Conservation (phyloP, 1,139 yeast genomes). For the Yamadazyma buinensis region DNA sequence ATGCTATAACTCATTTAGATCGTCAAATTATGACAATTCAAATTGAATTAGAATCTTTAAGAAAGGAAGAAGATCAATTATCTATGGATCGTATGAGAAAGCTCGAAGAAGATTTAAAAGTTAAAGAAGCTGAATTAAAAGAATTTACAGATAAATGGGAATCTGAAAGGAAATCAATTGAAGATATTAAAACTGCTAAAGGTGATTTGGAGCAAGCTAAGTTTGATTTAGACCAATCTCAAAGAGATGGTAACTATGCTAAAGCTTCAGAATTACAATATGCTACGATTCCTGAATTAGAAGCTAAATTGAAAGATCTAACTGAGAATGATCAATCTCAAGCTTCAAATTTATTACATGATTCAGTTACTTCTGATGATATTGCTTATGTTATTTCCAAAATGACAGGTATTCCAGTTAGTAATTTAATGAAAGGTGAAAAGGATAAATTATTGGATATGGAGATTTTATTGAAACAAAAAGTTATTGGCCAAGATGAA, state of each 20-base stretch:
- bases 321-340: constrained; percentile 38
- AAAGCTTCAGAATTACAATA: constrained; percentile 88
- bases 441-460: constrained; percentile 83
- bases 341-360: constrained; percentile 59
- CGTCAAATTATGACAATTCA: constrained; percentile 90
- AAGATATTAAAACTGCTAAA: constrained; percentile 72
- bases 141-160: constrained; percentile 86
- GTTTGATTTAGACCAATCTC: constrained; percentile 75
- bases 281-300: constrained; percentile 76
- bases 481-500: constrained; percentile 94
- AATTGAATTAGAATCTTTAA: constrained; percentile 87
- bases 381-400: constrained; percentile 87
- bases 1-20: constrained; percentile 85
- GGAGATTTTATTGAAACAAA: constrained; percentile 72
- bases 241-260: constrained; percentile 81
- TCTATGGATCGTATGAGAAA: constrained; percentile 69
- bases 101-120: constrained; percentile 61
- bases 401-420: constrained; percentile 96
- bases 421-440: constrained; percentile 88
- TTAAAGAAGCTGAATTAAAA: constrained; percentile 59
- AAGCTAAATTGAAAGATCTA: constrained; percentile 47
- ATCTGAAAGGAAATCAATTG: constrained; percentile 69
- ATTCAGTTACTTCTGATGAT: constrained; percentile 90
- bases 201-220: constrained; percentile 80
- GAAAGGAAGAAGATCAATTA: constrained; percentile 85